phyloP scores from a whole-genome alignment of 1,284 basidiomycete genomes.

The Apiotrichum porosum region DNA sequence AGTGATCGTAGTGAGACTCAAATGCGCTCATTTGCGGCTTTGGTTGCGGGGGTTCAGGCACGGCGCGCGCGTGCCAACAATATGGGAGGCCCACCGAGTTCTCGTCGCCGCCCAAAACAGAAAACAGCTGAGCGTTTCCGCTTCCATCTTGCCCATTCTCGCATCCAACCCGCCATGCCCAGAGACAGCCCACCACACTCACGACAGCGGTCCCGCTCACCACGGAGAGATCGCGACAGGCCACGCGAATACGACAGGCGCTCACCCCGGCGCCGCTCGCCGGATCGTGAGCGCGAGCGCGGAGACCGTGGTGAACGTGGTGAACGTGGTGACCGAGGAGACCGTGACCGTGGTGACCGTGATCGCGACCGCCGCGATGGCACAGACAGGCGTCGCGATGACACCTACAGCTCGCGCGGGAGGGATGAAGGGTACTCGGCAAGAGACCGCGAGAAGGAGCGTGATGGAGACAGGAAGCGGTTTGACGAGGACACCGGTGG shows the following conservation, averaged over 20 bases:
- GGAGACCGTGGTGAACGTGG: conserved; percentile 3
- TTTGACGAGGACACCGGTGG: conserved; percentile 32
- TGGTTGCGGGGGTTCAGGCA: no score
- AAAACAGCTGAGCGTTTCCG: no score
- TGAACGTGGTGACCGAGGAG: conserved; percentile 4
- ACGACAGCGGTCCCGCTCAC: conserved; percentile 10
- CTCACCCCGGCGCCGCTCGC: conserved; percentile 2
- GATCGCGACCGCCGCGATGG: conserved; percentile 9
- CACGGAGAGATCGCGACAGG: conserved; percentile 5
- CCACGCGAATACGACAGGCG: conserved; percentile 4
- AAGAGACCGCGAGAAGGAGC: conserved; percentile 38
- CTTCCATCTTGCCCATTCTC: no score
- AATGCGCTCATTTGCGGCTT: no score
- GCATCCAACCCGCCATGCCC: no score
- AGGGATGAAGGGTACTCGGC: conserved; percentile 4
- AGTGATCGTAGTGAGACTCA: no score
- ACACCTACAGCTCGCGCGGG: neutral
- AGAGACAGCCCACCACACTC: conserved; percentile 15
- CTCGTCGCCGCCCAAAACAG: no score
- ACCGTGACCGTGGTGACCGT: conserved; percentile 6
- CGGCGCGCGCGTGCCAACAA: no score
- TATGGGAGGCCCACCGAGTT: no score
- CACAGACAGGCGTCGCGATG: conserved; percentile 1
- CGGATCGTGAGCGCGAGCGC: neutral
- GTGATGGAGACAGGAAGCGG: conserved; percentile 33